phyloP scores from a whole-genome alignment of 805 yeast genomes.

The Sugiyamaella smithiae region DNA sequence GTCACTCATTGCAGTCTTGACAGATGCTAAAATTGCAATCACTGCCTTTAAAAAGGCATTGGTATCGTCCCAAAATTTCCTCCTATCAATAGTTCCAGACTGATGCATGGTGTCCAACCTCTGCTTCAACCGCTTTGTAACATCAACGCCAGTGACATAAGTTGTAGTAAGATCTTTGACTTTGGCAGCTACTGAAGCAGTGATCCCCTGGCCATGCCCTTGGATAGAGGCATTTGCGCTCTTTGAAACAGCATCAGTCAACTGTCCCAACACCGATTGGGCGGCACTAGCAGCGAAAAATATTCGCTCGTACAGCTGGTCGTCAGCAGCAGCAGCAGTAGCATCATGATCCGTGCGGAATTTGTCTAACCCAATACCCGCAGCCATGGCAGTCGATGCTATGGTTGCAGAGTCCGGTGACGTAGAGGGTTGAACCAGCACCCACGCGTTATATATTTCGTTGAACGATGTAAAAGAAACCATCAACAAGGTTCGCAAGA shows the following conservation, averaged over 20 bases:
- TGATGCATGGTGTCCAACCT: constrained; percentile 53
- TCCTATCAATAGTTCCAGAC: constrained; percentile 50
- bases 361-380: constrained; percentile 29
- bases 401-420: neutral
- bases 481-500: constrained; percentile 60
- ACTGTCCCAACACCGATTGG: constrained; percentile 70
- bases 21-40: constrained; percentile 76
- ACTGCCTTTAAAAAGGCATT: constrained; percentile 79
- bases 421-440: constrained; percentile 31
- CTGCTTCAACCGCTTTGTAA: constrained; percentile 61
- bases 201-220: constrained; percentile 25
- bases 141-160: constrained; percentile 79
- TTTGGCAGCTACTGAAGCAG: constrained; percentile 52
- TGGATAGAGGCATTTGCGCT: constrained; percentile 40
- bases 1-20: constrained; percentile 78
- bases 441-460: constrained; percentile 67
- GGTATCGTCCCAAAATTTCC: constrained; percentile 79
- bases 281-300: constrained; percentile 65
- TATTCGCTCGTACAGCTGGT: constrained; percentile 62
- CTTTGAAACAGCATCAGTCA: constrained; percentile 45
- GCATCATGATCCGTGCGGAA: constrained; percentile 4
- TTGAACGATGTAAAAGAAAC: constrained; percentile 60
- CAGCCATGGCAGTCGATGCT: neutral
- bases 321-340: constrained; percentile 55
- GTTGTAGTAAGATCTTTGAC: constrained; percentile 75